phyloP scores from a whole-genome alignment of 23 red algal species.

The Rhodosorus marinus region DNA sequence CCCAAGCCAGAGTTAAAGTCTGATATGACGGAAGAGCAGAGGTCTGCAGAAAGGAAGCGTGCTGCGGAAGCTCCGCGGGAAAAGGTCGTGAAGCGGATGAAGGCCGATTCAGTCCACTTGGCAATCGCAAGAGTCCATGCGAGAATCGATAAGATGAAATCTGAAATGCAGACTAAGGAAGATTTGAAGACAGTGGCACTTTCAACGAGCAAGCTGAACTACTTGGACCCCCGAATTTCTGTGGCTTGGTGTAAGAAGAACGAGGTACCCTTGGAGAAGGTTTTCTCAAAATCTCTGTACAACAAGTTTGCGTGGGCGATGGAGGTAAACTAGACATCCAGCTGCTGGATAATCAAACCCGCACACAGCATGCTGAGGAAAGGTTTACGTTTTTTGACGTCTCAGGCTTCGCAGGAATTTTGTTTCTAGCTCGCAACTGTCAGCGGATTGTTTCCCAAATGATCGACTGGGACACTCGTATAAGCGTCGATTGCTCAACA shows the following conservation, averaged over 20 bases:
- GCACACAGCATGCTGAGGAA: too few relatives aligned
- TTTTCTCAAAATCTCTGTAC: slow-evolving; percentile 72
- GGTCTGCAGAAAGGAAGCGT: slow-evolving; percentile 49
- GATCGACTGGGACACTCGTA: too few relatives aligned
- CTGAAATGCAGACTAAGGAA: slow-evolving; percentile 50
- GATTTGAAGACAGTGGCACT: slow-evolving; percentile 93
- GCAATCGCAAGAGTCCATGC: slow-evolving; percentile 24
- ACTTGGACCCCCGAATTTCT: slow-evolving; percentile 89
- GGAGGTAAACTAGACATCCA: slow-evolving; percentile 32
- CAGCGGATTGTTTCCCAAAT: too few relatives aligned
- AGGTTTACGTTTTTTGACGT: too few relatives aligned
- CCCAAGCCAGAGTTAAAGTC: slow-evolving; percentile 35
- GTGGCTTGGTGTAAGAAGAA: slow-evolving; percentile 98
- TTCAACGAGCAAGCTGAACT: slow-evolving; percentile 93
- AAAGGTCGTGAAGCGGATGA: slow-evolving; percentile 8
- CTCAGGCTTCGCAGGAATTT: too few relatives aligned
- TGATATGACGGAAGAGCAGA: slow-evolving; percentile 26
- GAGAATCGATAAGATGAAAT: slow-evolving; percentile 34
- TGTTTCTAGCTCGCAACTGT: too few relatives aligned
- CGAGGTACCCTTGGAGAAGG: slow-evolving; percentile 82
- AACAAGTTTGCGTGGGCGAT: slow-evolving; percentile 96
- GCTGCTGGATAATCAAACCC: slow-evolving; percentile 1
- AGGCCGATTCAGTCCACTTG: slow-evolving; percentile 11
- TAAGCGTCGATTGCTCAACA: too few relatives aligned
- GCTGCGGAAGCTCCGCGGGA: slow-evolving; percentile 43